These are phyloP conservation scores for Russula abietina DNA, from an alignment of 768 basidiomycete genomes.

Conservation along the genomic window DNA sequence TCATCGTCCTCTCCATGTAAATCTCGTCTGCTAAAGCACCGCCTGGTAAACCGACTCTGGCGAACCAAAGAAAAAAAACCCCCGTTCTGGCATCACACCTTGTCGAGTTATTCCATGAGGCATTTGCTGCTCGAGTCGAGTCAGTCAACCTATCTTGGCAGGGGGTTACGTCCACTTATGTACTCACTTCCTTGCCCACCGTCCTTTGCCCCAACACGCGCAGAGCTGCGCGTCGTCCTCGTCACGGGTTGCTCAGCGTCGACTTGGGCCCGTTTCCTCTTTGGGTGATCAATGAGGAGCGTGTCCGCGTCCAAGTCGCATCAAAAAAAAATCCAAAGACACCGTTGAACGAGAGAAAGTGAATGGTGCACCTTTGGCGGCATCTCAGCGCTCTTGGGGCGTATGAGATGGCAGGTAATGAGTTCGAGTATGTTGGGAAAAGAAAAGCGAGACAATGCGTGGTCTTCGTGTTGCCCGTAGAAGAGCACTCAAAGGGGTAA, in stretches of 20 bases:
- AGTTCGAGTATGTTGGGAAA: constrained; percentile 15
- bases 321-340: background rate
- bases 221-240: constrained; percentile 43
- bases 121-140: background rate
- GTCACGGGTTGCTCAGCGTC: constrained; percentile 34
- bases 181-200: constrained; percentile 28
- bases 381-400: constrained; percentile 13
- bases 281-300: constrained; percentile 9
- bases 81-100: background rate
- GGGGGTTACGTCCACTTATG: background rate
- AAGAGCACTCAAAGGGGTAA: background rate
- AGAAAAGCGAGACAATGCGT: constrained; percentile 5
- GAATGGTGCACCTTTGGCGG: constrained; percentile 18
- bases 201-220: constrained; percentile 31
- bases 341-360: background rate
- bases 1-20: background rate
- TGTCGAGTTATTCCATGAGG: background rate
- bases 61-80: too few relatives aligned
- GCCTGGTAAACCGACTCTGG: background rate
- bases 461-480: background rate
- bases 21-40: background rate
- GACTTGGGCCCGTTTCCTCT: constrained; percentile 55
- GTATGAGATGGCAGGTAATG: constrained; percentile 14
- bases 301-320: constrained; percentile 5
- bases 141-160: background rate